Evolutionary conservation across 2,329 filamentous ascomycete genomes (phyloP), one percentile per base, ranked within the genome.

Genomic region (Fusarium tanahbumbuense): DNA sequence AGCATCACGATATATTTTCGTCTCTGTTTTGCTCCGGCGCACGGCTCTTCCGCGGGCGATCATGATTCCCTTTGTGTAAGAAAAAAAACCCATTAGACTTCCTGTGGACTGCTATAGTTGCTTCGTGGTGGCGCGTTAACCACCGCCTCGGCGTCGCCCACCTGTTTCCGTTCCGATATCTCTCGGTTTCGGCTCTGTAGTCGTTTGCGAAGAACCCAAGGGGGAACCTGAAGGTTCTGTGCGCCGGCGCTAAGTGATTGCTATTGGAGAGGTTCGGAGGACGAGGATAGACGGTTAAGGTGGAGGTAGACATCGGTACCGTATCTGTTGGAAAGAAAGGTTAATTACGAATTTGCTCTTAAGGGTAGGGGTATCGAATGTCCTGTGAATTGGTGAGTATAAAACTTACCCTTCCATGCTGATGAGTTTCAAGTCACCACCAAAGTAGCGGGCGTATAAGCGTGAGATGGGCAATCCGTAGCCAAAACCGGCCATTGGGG

Each of bases 261-360:
- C 88, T 96, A 98, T 93, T 98, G 95, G 54, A 99, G 86, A 72
- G 96, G 96, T 81, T 99, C 96, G 27, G 94, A 98, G 40, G 93
- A 97, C 72, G 93, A 97, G 45, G 94, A 97, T 27, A 99, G 87
- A 59, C 96, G 90, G 84, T 99, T 99, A 53, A 99, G 89, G 81
- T 99, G 96, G 49, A 99, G 92, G 83, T 99, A 99, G 55, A 98
- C 96, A 78, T 99, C 96, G 53, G 96, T 99, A 72, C 96, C 96
- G 81, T 99, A 99, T 63, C 95, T 97, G 58, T 16, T 74, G 34
- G 25, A 16, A 27, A 44, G 34, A 55, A 41, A 41, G 27, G 63
- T 73, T 60, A 74, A 63, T 57, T 30, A 53, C 37, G 57, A 55
- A 68, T 46, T 57, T 56, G 28, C 13, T 48, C 37, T 12, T 37